Evolutionary conservation across 106 monocot genomes (phyloP).

Genomic region (Agapanthus africanus): DNA sequence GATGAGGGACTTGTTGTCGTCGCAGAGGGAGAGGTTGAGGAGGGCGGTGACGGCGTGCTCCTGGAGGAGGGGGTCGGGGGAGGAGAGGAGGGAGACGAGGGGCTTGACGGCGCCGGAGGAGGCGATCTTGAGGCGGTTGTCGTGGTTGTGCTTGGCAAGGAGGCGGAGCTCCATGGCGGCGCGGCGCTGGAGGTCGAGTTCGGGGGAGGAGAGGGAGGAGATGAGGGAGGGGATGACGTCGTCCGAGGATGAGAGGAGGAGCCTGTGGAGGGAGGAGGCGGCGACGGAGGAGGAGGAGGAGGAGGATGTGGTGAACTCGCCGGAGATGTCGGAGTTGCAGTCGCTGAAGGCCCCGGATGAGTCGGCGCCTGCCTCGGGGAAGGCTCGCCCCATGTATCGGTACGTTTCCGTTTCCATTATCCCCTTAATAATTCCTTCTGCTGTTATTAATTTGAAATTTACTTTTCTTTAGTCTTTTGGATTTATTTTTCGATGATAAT

Average conservation of each 20-base stretch:
- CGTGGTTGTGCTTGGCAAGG: conserved; percentile 53
- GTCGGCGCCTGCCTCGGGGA: conserved; percentile 30
- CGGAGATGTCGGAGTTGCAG: conserved; percentile 65
- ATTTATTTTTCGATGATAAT: background rate
- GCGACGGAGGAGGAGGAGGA: no score
- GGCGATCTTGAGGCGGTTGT: conserved; percentile 47
- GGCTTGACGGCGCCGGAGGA: conserved; percentile 54
- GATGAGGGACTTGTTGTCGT: conserved; percentile 69
- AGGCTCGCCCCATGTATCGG: conserved; percentile 34
- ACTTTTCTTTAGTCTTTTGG: no score
- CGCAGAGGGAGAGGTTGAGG: conserved; percentile 57
- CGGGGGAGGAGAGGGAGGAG: background rate
- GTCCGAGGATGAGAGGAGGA: conserved; percentile 35
- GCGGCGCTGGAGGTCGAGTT: conserved; percentile 34
- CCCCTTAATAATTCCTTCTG: no score
- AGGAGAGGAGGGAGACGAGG: conserved; percentile 54
- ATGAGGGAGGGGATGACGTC: conserved; percentile 29
- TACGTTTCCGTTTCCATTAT: conserved; percentile 24
- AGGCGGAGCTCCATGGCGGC: conserved; percentile 55
- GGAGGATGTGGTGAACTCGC: conserved; percentile 29
- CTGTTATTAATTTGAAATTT: no score
- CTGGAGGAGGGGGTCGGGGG: conserved; percentile 47
- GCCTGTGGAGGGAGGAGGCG: conserved; percentile 22
- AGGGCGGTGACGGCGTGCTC: conserved; percentile 60
- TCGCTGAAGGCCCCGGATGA: conserved; percentile 73